Evolutionary conservation across 1,284 basidiomycete genomes (phyloP).

Genomic region (Marasmius oreades): DNA sequence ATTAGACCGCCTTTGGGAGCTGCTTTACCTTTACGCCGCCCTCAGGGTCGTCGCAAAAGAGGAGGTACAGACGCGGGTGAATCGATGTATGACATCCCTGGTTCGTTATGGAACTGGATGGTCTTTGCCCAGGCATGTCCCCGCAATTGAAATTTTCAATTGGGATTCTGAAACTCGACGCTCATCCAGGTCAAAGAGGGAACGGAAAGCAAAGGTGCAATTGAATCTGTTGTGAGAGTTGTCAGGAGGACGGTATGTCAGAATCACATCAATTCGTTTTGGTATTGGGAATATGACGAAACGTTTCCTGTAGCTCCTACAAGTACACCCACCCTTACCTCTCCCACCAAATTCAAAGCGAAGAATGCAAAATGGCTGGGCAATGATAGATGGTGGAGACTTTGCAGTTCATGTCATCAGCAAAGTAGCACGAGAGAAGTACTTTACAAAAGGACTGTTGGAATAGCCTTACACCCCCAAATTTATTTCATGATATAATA

Average conservation of each 20-base stretch:
- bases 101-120: constrained; percentile 70
- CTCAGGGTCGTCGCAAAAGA: constrained; percentile 60
- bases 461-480: constrained; percentile 23
- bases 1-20: constrained; percentile 47
- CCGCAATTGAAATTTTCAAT: neutral
- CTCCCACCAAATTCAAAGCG: constrained; percentile 61
- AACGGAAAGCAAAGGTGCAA: constrained; percentile 70
- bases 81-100: constrained; percentile 46
- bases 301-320: constrained; percentile 36
- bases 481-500: neutral
- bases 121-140: constrained; percentile 60
- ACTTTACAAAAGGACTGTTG: constrained; percentile 36
- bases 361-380: constrained; percentile 67
- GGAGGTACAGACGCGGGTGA: constrained; percentile 66
- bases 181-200: constrained; percentile 68
- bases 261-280: neutral
- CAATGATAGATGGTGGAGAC: constrained; percentile 73
- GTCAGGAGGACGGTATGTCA: constrained; percentile 61
- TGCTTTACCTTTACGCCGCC: constrained; percentile 44
- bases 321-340: constrained; percentile 48
- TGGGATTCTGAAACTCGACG: neutral
- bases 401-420: constrained; percentile 76
- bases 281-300: constrained; percentile 1
- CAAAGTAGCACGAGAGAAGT: constrained; percentile 57
- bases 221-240: constrained; percentile 65